These are phyloP conservation scores for Hymenoscyphus scutula DNA, from an alignment of 2,329 filamentous ascomycete species.

Conservation along the genomic window DNA sequence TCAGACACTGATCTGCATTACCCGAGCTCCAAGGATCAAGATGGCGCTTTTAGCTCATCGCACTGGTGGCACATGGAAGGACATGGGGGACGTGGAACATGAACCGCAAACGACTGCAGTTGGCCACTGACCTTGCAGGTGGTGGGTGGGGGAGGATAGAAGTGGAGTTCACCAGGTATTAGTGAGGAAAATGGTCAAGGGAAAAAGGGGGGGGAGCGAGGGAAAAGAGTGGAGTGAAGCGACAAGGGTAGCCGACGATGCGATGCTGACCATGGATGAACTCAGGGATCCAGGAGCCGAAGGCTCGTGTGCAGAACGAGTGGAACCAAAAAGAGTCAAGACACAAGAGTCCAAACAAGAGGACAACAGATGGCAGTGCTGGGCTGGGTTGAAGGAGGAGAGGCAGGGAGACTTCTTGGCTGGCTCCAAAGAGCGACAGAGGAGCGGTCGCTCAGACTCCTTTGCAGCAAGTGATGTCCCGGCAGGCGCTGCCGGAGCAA, in stretches of 20 bases:
- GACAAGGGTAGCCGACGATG: conserved; percentile 16
- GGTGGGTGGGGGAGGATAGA: background rate
- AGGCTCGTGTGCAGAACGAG: conserved; percentile 16
- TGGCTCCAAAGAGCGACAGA: background rate
- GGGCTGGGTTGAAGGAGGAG: background rate
- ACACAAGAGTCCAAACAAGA: conserved; percentile 5
- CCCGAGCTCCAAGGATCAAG: conserved; percentile 33
- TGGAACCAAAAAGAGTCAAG: background rate
- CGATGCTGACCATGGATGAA: conserved; percentile 28
- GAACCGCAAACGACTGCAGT: conserved; percentile 11
- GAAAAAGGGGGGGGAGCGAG: background rate
- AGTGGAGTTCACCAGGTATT: background rate
- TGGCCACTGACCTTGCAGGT: background rate
- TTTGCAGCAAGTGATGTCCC: conserved; percentile 9
- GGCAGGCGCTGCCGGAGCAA: conserved; percentile 14
- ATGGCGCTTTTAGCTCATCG: conserved; percentile 34
- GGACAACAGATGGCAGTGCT: background rate
- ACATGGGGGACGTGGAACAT: conserved; percentile 20
- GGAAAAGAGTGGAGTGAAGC: conserved; percentile 8
- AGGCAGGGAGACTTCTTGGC: background rate
- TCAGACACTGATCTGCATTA: conserved; percentile 35
- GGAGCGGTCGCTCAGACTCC: conserved; percentile 2
- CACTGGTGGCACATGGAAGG: conserved; percentile 18
- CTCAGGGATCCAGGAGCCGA: conserved; percentile 31
- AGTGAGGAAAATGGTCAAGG: background rate